Evolutionary conservation across 805 yeast species (phyloP).

Genomic region (Deakozyma indianensis): DNA sequence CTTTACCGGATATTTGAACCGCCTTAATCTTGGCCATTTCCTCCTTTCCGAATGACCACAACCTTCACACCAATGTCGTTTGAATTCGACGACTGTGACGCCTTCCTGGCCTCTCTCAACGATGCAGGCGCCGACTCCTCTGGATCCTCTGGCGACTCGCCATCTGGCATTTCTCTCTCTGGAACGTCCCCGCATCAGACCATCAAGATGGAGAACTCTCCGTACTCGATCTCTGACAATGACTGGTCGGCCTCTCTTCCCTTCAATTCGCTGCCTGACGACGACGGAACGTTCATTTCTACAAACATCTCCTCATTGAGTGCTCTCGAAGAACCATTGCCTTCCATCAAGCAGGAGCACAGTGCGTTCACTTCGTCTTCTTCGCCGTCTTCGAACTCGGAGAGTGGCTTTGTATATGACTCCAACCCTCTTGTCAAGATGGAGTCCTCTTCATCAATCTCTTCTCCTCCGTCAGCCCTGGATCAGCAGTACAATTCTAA

Average conservation of each 20-base stretch:
- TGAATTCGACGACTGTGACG: constrained; percentile 13
- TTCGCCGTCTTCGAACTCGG: constrained; percentile 1
- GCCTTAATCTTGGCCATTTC: too few relatives aligned
- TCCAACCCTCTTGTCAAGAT: neutral
- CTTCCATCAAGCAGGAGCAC: neutral
- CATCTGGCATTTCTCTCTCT: neutral
- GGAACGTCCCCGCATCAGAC: neutral
- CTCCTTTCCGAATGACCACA: neutral
- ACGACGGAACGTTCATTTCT: neutral
- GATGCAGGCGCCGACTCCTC: neutral
- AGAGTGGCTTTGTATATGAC: neutral
- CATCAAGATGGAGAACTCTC: neutral
- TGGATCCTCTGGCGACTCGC: neutral
- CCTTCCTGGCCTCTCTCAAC: constrained; percentile 9
- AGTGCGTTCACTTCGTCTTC: neutral
- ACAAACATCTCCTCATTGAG: neutral
- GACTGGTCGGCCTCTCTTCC: neutral
- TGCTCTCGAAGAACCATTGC: neutral
- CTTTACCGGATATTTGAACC: too few relatives aligned
- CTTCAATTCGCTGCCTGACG: neutral
- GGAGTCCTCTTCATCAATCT: neutral
- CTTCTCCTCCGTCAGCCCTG: neutral
- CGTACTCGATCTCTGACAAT: neutral
- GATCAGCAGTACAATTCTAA: neutral
- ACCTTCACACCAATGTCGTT: constrained; percentile 5